Percentiles rank a stretch among this genome's conserved stretches.
Evolutionary conservation across 305 asterid genomes (phyloP).

Genomic region (Solanum hybrid): DNA sequence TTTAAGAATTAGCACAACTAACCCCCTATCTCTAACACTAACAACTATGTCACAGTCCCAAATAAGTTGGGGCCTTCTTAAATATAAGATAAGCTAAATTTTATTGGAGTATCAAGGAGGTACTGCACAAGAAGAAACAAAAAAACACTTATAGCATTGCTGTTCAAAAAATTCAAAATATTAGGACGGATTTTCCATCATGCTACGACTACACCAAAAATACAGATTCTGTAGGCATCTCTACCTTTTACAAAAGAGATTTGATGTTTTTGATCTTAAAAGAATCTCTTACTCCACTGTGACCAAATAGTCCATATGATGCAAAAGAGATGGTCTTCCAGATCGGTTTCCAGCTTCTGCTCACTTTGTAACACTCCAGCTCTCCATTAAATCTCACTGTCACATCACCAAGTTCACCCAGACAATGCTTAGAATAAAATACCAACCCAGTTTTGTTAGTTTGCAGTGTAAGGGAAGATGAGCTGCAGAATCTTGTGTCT

Average conservation of each 20-base stretch:
- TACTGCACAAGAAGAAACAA: not conserved
- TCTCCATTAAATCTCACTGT: not conserved
- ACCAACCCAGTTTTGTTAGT: not conserved
- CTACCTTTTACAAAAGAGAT: not conserved
- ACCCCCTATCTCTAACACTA: not conserved
- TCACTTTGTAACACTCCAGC: not conserved
- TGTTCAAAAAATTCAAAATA: not conserved
- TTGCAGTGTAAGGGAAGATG: not conserved
- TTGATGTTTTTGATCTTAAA: not conserved
- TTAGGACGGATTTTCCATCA: not conserved
- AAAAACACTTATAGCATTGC: not conserved
- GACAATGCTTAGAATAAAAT: not conserved
- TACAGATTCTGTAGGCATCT: not conserved
- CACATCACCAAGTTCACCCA: not conserved
- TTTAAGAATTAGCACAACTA: not conserved
- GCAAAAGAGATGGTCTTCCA: not conserved
- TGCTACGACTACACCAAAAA: not conserved
- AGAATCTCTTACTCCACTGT: not conserved
- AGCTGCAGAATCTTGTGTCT: not conserved
- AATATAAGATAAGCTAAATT: not conserved
- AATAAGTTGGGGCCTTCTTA: not conserved
- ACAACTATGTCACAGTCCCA: not conserved
- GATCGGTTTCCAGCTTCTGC: not conserved
- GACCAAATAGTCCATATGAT: not conserved
- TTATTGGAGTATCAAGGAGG: not conserved